Conservation (phyloP, 257 asterid genomes). For the Solanum etuberosum region DNA sequence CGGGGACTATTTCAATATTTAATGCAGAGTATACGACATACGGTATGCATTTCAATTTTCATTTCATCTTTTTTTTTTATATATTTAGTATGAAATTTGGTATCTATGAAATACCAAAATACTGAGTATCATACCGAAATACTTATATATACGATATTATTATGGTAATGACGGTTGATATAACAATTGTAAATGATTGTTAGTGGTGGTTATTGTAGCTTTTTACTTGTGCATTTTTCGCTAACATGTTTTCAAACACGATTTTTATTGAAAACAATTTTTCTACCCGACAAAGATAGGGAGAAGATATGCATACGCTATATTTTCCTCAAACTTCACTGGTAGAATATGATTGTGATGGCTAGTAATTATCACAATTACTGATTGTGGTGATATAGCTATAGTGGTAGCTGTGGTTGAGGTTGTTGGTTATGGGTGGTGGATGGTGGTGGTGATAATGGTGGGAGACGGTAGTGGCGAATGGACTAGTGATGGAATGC, state of each 20-base stretch:
- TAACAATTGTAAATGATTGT: neutral
- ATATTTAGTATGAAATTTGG: neutral
- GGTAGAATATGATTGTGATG: no score
- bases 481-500: no score
- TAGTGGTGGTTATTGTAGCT: neutral
- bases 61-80: neutral
- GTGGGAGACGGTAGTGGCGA: no score
- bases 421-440: neutral
- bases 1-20: neutral
- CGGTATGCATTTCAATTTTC: neutral
- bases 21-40: neutral
- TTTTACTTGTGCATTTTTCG: neutral
- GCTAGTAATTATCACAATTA: neutral
- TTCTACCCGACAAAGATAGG: no score
- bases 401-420: neutral
- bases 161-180: neutral
- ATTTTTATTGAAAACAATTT: no score
- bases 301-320: no score
- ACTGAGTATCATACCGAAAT: neutral
- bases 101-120: neutral
- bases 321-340: no score
- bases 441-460: no score
- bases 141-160: neutral
- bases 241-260: neutral
- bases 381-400: neutral